These are phyloP conservation scores for Fusarium floridanum DNA, from an alignment of 2,329 filamentous ascomycete genomes.

Conservation along the genomic window DNA sequence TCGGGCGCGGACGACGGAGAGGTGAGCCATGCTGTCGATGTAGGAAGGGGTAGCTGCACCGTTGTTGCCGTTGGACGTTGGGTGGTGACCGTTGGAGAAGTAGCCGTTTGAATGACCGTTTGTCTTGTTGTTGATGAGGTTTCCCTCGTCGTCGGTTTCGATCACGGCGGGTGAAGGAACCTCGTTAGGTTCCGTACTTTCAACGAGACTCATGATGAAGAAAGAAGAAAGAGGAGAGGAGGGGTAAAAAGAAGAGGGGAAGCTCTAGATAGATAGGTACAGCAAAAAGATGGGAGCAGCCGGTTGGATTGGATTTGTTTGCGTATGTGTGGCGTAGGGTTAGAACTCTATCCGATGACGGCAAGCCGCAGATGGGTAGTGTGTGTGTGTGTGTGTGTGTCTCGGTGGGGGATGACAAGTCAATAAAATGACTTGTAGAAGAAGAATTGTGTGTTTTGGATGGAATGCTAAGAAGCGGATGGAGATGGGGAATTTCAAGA, in stretches of 20 bases:
- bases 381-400: background rate
- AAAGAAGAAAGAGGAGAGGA: conserved; percentile 15
- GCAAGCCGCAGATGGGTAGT: conserved; percentile 26
- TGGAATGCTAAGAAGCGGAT: background rate
- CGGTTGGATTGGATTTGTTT: conserved; percentile 5
- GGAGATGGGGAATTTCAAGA: background rate
- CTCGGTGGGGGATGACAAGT: conserved; percentile 23
- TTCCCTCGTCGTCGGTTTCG: conserved; percentile 49
- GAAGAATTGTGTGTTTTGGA: background rate
- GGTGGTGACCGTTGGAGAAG: conserved; percentile 32
- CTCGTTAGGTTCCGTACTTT: conserved; percentile 36
- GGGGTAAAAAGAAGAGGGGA: conserved; percentile 21
- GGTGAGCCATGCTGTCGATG: conserved; percentile 63
- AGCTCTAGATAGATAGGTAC: background rate
- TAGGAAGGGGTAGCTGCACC: conserved; percentile 32
- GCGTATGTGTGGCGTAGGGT: conserved; percentile 24
- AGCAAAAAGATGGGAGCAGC: conserved; percentile 28
- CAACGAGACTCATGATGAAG: conserved; percentile 43
- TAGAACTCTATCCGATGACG: conserved; percentile 30
- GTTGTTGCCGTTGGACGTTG: conserved; percentile 38
- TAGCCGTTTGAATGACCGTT: conserved; percentile 48
- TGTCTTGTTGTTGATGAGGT: conserved; percentile 41
- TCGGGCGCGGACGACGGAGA: conserved; percentile 58
- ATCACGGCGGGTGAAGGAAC: conserved; percentile 42
- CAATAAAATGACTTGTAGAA: background rate